phyloP scores from a whole-genome alignment of 23 red algal genomes.

The Gracilaria gracilis region DNA sequence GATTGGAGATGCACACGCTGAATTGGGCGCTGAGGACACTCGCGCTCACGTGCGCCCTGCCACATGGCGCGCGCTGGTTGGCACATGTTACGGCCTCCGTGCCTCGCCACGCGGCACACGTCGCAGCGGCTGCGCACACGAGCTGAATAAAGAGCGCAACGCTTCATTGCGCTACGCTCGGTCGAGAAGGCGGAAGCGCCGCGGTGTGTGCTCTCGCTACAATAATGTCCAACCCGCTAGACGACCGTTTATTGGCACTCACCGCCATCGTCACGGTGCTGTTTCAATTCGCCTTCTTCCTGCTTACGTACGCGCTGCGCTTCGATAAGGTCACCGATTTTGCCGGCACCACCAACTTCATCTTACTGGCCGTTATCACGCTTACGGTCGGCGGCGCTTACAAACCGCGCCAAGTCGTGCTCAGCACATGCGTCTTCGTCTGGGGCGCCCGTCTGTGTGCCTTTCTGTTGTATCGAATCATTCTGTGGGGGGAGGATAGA shows the following conservation, averaged over 20 bases:
- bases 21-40: too few species aligned
- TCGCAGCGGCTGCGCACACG: too few species aligned
- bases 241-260: constrained; percentile 68
- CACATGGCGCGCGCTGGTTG: too few species aligned
- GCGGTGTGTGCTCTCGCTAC: too few species aligned
- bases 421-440: constrained; percentile 70
- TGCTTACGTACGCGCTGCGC: constrained; percentile 70
- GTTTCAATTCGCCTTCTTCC: constrained; percentile 90
- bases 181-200: too few species aligned
- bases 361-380: constrained; percentile 80
- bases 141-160: too few species aligned
- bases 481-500: constrained; percentile 89
- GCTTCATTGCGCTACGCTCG: too few species aligned
- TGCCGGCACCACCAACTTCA: constrained; percentile 90
- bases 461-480: constrained; percentile 89
- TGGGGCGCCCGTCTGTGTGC: constrained; percentile 86
- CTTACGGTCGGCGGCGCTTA: constrained; percentile 62
- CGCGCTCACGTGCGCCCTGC: too few species aligned
- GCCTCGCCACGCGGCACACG: too few species aligned
- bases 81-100: too few species aligned
- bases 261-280: constrained; percentile 74
- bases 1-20: too few species aligned
- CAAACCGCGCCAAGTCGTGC: constrained; percentile 69
- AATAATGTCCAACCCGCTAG: constrained; percentile 78
- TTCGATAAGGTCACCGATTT: constrained; percentile 99